These are phyloP conservation scores for Hypoxylon subgilvum DNA, from an alignment of 495 filamentous ascomycete genomes.

Conservation along the genomic window DNA sequence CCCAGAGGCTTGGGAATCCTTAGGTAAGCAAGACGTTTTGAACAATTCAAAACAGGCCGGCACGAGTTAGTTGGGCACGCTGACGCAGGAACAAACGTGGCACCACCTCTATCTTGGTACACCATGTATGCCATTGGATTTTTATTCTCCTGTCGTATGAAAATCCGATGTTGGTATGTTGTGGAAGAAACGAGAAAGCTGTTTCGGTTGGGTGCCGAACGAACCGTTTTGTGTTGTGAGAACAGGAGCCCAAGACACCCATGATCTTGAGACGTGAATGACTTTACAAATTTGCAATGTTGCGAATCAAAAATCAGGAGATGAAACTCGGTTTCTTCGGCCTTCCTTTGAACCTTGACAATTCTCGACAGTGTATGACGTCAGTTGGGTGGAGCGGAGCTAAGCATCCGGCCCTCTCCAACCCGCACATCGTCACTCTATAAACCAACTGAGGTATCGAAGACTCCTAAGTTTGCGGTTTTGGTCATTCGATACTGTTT, in stretches of 20 bases:
- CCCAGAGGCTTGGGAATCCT: no score
- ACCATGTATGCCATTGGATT: neutral
- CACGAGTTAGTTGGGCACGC: neutral
- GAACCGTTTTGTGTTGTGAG: no score
- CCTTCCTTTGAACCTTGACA: neutral
- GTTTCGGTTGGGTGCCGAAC: no score
- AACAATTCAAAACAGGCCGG: neutral
- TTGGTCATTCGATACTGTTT: neutral
- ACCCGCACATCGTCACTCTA: slow-evolving; percentile 15
- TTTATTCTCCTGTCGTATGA: no score
- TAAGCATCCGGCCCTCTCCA: slow-evolving; percentile 5
- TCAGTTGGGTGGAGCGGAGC: slow-evolving; percentile 12
- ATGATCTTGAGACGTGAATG: no score
- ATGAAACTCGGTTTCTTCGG: slow-evolving; percentile 13
- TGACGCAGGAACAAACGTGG: neutral
- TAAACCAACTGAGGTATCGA: slow-evolving; percentile 3
- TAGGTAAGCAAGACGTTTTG: no score
- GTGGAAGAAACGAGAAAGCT: no score
- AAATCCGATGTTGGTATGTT: no score
- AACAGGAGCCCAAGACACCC: no score
- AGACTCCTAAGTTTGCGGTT: no score
- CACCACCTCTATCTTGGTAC: no score
- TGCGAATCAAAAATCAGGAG: slow-evolving; percentile 3
- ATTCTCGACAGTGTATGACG: slow-evolving; percentile 20
- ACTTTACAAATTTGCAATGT: no score